phyloP scores from a whole-genome alignment of 495 filamentous ascomycete genomes.

The Tricharina praecox region DNA sequence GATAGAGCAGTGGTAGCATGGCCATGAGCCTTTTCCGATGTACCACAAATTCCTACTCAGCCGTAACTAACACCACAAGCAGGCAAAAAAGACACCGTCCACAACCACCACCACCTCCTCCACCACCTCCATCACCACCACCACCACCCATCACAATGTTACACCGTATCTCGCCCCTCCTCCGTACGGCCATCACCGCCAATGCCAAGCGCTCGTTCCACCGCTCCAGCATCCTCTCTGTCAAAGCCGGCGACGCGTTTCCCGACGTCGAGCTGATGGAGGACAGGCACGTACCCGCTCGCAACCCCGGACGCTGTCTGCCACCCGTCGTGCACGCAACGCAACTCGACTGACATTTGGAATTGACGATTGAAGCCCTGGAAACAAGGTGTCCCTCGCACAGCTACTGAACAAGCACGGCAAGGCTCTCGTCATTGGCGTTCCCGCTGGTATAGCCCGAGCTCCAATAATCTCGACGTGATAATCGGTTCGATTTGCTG shows the following conservation, averaged over 20 bases:
- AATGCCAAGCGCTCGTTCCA: conserved; percentile 34
- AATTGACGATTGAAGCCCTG: conserved; percentile 29
- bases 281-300: conserved; percentile 23
- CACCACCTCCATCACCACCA: background rate
- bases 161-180: conserved; percentile 1
- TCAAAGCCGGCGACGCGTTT: conserved; percentile 45
- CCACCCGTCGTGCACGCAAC: background rate
- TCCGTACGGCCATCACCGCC: conserved; percentile 7
- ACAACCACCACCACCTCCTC: background rate
- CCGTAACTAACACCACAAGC: too few relatives aligned
- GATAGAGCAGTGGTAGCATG: too few relatives aligned
- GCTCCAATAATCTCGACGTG: too few relatives aligned
- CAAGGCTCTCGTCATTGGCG: conserved; percentile 68
- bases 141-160: background rate
- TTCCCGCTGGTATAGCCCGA: conserved; percentile 48
- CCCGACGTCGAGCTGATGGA: conserved; percentile 48
- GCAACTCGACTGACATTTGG: background rate
- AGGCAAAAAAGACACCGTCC: background rate
- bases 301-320: background rate
- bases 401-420: conserved; percentile 47
- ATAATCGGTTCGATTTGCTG: too few relatives aligned
- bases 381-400: conserved; percentile 73
- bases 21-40: too few relatives aligned
- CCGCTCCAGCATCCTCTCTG: conserved; percentile 32
- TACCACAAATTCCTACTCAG: too few relatives aligned